A percentile compares a stretch with the other conserved stretches of the same genome.
Conservation (phyloP, 805 yeast genomes). For the Priceomyces melissophilus region DNA sequence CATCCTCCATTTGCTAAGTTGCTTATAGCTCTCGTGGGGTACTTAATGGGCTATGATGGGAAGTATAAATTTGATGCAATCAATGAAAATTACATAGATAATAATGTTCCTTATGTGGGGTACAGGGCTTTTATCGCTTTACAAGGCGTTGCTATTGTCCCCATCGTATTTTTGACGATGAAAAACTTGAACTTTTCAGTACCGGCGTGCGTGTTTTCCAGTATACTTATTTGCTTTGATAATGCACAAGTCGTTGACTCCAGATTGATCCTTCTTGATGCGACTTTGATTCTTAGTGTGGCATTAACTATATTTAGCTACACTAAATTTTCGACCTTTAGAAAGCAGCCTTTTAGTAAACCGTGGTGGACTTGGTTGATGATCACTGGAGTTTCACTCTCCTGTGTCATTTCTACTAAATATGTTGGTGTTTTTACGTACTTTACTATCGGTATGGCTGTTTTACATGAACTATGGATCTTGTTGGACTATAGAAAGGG, state of each 20-base stretch:
- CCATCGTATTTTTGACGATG: constrained; percentile 78
- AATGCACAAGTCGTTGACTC: constrained; percentile 90
- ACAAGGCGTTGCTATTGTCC: constrained; percentile 80
- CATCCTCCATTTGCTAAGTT: constrained; percentile 98
- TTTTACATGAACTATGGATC: constrained; percentile 82
- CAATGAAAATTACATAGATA: constrained; percentile 74
- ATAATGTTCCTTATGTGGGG: constrained; percentile 83
- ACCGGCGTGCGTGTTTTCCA: constrained; percentile 73
- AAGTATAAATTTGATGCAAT: constrained; percentile 84
- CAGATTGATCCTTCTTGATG: constrained; percentile 86
- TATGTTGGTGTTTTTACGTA: constrained; percentile 95
- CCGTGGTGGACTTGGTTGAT: constrained; percentile 88
- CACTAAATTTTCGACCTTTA: constrained; percentile 68
- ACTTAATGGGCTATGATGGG: constrained; percentile 88
- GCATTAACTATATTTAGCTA: constrained; percentile 78
- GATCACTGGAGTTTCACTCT: constrained; percentile 78
- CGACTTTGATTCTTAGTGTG: constrained; percentile 79
- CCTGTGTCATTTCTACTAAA: constrained; percentile 92
- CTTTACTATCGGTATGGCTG: constrained; percentile 83
- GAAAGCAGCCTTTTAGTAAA: constrained; percentile 60
- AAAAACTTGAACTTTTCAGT: constrained; percentile 80
- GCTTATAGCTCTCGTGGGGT: constrained; percentile 87
- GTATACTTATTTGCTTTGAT: constrained; percentile 75
- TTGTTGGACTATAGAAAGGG: constrained; percentile 72
- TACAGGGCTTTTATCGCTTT: constrained; percentile 75